A percentile compares a stretch with the other conserved stretches of the same genome.
These are phyloP conservation scores for Candida nemodendra DNA, from an alignment of 805 yeast genomes.

Conservation along the genomic window DNA sequence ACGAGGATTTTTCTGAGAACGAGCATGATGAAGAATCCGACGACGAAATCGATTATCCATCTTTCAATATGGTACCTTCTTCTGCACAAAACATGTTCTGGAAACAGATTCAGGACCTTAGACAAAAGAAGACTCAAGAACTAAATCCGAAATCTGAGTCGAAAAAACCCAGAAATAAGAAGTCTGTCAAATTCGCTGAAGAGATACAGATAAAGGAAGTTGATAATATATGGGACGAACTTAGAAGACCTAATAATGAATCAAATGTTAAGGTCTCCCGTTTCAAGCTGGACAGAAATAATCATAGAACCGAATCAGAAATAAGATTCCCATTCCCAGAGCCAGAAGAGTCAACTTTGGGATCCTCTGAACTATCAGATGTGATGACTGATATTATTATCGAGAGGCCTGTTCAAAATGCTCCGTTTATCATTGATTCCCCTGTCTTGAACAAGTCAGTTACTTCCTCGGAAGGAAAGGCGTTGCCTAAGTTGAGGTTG, in stretches of 20 bases:
- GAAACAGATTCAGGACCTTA: constrained; percentile 37
- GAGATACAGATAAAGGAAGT: constrained; percentile 57
- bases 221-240: constrained; percentile 52
- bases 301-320: constrained; percentile 18
- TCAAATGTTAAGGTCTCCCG: constrained; percentile 15
- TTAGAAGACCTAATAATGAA: constrained; percentile 32
- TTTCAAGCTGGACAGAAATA: constrained; percentile 22
- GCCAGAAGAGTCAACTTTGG: constrained; percentile 8
- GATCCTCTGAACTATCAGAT: constrained; percentile 8
- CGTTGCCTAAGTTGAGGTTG: constrained; percentile 10
- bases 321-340: constrained; percentile 9
- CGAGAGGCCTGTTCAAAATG: constrained; percentile 8
- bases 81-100: constrained; percentile 39
- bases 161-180: constrained; percentile 25
- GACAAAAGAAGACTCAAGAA: constrained; percentile 23
- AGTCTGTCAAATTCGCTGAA: constrained; percentile 54
- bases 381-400: constrained; percentile 21
- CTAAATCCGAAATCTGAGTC: not conserved
- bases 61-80: constrained; percentile 20
- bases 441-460: not conserved
- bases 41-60: constrained; percentile 10
- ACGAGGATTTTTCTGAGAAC: constrained; percentile 27
- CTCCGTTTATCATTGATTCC: not conserved
- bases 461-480: not conserved
- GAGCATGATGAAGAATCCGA: constrained; percentile 19